Evolutionary conservation across 768 basidiomycete species (phyloP).

Genomic region (Boletus tomentosulus): DNA sequence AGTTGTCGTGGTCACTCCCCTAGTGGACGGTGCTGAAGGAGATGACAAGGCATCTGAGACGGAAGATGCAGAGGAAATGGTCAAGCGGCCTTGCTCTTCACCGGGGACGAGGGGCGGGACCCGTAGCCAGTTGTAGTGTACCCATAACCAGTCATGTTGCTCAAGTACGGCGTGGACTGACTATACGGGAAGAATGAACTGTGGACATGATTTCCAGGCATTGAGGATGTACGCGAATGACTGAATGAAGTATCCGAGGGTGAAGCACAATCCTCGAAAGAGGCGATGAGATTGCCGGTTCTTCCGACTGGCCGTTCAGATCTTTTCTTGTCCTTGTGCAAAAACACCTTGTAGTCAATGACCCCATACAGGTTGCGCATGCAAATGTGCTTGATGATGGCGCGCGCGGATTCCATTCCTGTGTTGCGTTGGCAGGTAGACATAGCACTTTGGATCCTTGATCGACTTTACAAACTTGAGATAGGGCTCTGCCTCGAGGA

Average conservation of each 20-base stretch:
- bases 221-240: constrained; percentile 53
- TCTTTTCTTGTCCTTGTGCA: too few relatives aligned
- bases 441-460: constrained; percentile 52
- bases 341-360: too few relatives aligned
- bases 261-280: constrained; percentile 57
- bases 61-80: constrained; percentile 19
- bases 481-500: constrained; percentile 62
- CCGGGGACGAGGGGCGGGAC: constrained; percentile 47
- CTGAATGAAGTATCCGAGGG: constrained; percentile 34
- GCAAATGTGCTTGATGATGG: too few relatives aligned
- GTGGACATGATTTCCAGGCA: constrained; percentile 37
- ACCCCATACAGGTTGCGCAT: too few relatives aligned
- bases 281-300: constrained; percentile 66
- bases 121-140: constrained; percentile 33
- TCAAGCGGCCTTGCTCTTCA: constrained; percentile 38
- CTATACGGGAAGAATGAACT: constrained; percentile 29
- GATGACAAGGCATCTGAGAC: constrained; percentile 28
- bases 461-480: constrained; percentile 58
- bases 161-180: constrained; percentile 39
- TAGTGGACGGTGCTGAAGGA: constrained; percentile 46
- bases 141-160: too few relatives aligned
- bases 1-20: constrained; percentile 25
- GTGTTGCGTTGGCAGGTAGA: too few relatives aligned
- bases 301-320: constrained; percentile 47
- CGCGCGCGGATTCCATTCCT: too few relatives aligned